Percentiles rank a stretch among this genome's conserved stretches.
phyloP scores from a whole-genome alignment of 495 filamentous ascomycete species.

The Eremomyces bilateralis region DNA sequence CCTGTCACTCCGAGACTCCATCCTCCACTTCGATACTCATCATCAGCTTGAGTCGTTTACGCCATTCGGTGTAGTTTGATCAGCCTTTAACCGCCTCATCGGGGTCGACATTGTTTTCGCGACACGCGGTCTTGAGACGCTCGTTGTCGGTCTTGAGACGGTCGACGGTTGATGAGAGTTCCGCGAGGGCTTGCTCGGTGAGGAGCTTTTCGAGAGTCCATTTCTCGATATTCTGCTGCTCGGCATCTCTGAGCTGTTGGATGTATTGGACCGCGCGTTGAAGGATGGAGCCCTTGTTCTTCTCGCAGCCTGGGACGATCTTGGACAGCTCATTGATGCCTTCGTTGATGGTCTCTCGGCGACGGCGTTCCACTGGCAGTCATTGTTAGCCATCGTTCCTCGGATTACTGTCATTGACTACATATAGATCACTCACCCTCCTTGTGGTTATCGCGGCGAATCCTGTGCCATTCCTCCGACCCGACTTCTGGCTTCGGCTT shows the following conservation, averaged over 20 bases:
- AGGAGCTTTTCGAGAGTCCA: slow-evolving; percentile 94
- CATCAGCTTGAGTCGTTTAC: no score
- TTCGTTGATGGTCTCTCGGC: slow-evolving; percentile 96
- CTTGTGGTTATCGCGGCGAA: slow-evolving; percentile 96
- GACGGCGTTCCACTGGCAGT: slow-evolving; percentile 69
- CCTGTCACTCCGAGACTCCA: no score
- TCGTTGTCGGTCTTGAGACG: slow-evolving; percentile 68
- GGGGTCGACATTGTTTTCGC: slow-evolving; percentile 42
- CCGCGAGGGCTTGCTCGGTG: slow-evolving; percentile 79
- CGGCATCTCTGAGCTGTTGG: slow-evolving; percentile 81
- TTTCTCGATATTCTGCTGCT: slow-evolving; percentile 79
- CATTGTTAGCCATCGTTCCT: slow-evolving; percentile 2
- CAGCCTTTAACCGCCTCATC: no score
- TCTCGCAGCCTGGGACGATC: slow-evolving; percentile 93
- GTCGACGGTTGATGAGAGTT: slow-evolving; percentile 71
- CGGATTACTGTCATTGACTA: slow-evolving; percentile 1
- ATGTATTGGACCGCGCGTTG: slow-evolving; percentile 91
- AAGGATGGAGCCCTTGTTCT: slow-evolving; percentile 95
- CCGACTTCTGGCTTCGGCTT: slow-evolving; percentile 92
- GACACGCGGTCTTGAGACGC: slow-evolving; percentile 63
- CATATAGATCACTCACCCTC: slow-evolving; percentile 42
- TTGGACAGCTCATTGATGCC: slow-evolving; percentile 97
- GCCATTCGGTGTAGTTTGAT: no score
- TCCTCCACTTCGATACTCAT: no score
- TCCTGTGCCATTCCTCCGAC: slow-evolving; percentile 93